A percentile compares a stretch with the other conserved stretches of the same genome.
Evolutionary conservation across 805 yeast species (phyloP).

Genomic region (Vanderwaltozyma polyspora): DNA sequence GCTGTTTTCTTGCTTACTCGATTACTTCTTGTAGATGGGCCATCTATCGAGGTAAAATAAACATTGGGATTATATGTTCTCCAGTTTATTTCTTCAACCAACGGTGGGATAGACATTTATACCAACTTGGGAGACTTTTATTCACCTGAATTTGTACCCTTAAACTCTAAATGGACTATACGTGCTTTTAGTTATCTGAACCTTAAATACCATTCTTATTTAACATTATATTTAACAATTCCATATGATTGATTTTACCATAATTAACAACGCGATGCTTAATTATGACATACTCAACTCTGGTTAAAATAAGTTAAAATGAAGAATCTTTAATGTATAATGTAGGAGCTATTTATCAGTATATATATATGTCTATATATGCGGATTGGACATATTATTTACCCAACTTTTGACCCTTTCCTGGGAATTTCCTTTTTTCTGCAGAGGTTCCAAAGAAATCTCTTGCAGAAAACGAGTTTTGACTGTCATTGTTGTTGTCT

Average conservation of each 20-base stretch:
- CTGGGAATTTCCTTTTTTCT: conserved; percentile 2
- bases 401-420: conserved; percentile 4
- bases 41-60: conserved; percentile 18
- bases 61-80: conserved; percentile 25
- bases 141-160: neutral
- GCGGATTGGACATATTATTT: neutral
- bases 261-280: too few species aligned
- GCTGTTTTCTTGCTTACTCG: conserved; percentile 10
- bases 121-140: neutral
- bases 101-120: neutral
- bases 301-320: too few species aligned
- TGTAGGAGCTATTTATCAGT: neutral
- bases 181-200: too few species aligned
- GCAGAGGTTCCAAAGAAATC: neutral
- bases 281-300: too few species aligned
- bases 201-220: neutral
- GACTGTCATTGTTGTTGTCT: neutral
- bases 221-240: neutral
- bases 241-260: too few species aligned
- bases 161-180: too few species aligned
- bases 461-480: neutral
- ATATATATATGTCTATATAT: neutral
- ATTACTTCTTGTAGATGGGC: conserved; percentile 13
- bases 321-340: too few species aligned
- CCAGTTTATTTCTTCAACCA: conserved; percentile 26